Conservation (phyloP, 257 asterid species). For the Petrea volubilis region DNA sequence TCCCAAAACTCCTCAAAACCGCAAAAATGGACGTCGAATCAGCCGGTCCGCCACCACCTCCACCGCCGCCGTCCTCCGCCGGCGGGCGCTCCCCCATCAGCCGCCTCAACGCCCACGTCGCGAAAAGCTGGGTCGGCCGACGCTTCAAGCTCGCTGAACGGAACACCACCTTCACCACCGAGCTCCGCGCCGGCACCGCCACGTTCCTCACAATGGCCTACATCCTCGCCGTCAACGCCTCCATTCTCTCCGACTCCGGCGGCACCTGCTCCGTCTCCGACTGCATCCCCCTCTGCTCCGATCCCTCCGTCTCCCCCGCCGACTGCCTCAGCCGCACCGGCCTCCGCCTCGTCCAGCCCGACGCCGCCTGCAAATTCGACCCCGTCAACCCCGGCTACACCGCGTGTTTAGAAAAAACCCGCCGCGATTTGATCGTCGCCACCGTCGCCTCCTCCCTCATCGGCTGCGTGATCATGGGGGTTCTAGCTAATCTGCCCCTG, state of each 20-base stretch:
- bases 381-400: slow-evolving; percentile 96
- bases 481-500: slow-evolving; percentile 70
- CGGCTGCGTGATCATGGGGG: slow-evolving; percentile 85
- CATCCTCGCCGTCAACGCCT: slow-evolving; percentile 96
- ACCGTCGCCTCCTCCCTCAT: slow-evolving; percentile 79
- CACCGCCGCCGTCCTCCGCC: slow-evolving; percentile 38
- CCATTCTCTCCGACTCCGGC: slow-evolving; percentile 87
- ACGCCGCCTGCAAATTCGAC: slow-evolving; percentile 66
- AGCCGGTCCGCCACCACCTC: slow-evolving; percentile 23
- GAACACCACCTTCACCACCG: slow-evolving; percentile 85
- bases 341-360: slow-evolving; percentile 54
- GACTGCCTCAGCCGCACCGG: slow-evolving; percentile 45
- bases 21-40: slow-evolving; percentile 59
- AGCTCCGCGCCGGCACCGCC: slow-evolving; percentile 98
- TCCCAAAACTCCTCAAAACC: no score
- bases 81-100: slow-evolving; percentile 23
- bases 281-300: slow-evolving; percentile 76
- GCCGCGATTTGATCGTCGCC: slow-evolving; percentile 81
- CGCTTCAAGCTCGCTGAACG: slow-evolving; percentile 80
- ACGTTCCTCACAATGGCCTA: slow-evolving; percentile 98
- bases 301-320: slow-evolving; percentile 43
- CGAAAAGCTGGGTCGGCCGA: slow-evolving; percentile 51
- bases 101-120: slow-evolving; percentile 64
- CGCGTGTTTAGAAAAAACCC: slow-evolving; percentile 62
- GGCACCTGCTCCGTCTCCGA: slow-evolving; percentile 92